Evolutionary conservation across 2,329 filamentous ascomycete genomes (phyloP).

Genomic region (Colletotrichum lindemuthianum): DNA sequence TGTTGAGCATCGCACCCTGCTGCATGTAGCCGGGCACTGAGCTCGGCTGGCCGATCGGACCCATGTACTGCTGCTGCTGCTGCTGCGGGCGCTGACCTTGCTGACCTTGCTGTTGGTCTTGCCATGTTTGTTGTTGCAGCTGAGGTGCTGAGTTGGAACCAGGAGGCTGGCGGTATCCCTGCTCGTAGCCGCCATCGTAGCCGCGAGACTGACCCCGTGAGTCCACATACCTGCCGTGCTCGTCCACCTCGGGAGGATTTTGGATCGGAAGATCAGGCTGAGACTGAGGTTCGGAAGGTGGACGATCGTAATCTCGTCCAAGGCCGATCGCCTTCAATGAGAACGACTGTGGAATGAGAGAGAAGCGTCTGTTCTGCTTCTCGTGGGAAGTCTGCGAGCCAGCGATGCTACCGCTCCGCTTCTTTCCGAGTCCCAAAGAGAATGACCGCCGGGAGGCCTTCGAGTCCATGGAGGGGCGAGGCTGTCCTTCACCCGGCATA

Average conservation of each 20-base stretch:
- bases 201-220: slow-evolving; percentile 33
- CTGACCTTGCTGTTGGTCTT: slow-evolving; percentile 43
- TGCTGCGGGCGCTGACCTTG: slow-evolving; percentile 47
- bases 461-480: slow-evolving; percentile 77
- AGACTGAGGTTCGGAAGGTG: slow-evolving; percentile 57
- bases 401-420: slow-evolving; percentile 73
- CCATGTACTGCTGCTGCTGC: slow-evolving; percentile 55
- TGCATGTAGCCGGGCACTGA: slow-evolving; percentile 59
- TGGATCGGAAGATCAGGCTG: slow-evolving; percentile 65
- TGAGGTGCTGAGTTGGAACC: slow-evolving; percentile 39
- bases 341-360: slow-evolving; percentile 72
- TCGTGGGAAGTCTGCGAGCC: slow-evolving; percentile 67
- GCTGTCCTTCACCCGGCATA: slow-evolving; percentile 67
- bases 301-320: slow-evolving; percentile 61
- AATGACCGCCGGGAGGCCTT: slow-evolving; percentile 74
- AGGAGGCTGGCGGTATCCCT: slow-evolving; percentile 30
- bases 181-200: slow-evolving; percentile 33
- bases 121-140: slow-evolving; percentile 44
- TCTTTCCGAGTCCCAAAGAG: slow-evolving; percentile 75
- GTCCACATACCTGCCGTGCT: slow-evolving; percentile 49
- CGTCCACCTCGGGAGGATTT: slow-evolving; percentile 52
- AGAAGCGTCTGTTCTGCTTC: slow-evolving; percentile 73
- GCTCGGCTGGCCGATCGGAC: slow-evolving; percentile 46
- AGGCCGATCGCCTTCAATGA: slow-evolving; percentile 73
- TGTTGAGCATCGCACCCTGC: slow-evolving; percentile 58